Evolutionary conservation across 495 filamentous ascomycete species (phyloP), one percentile per base, ranked within the genome.

Genomic region (Talaromyces borbonicus): DNA sequence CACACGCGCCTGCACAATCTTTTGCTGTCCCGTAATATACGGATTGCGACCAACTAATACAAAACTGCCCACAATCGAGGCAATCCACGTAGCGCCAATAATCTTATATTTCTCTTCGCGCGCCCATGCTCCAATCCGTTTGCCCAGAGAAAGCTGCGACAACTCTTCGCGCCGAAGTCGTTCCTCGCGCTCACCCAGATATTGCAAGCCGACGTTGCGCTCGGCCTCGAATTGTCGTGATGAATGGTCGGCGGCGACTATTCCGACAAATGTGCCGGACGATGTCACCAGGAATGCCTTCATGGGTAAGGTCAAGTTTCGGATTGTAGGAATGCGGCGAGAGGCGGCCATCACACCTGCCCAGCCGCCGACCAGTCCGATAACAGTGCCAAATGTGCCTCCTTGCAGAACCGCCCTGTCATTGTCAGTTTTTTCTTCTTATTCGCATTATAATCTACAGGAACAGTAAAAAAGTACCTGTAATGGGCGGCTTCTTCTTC

Each of bases 1-100:
- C 49, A 98, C 83, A 73, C 92, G 80, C 8, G 93, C 93, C 73
- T 98, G 92, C 15, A 98, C 92, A 20, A 98, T 70, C 73, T 98
- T 98, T 77, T 98, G 92, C 52, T 72, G 62, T 1, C 74, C 77
- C 15, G 72, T 78, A 5, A 97, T 64, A 63, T 85, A 88, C 39
- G 75, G 78, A 64, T 86, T 90, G 49, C 86, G 74, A 43, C 82
- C 75, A 32, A 96, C 90, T 8, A 95, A 54, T 31, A 68, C 82
- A 22, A 95, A 73, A 0, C 86, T 79, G 23, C 83, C 60, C 18
- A 75, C 80, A 83, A 98, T 94, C 32, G 78, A 78, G 11, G 84
- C 80, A 9, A 90, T 64, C 92, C 92, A 98, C 19, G 79, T 83
- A 2, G 71, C 77, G 46, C 84, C 81, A 40, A 98, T 84, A 60